These are phyloP conservation scores for Saccharomycopsis hybrid DNA, from an alignment of 1,139 yeast species.

Conservation along the genomic window DNA sequence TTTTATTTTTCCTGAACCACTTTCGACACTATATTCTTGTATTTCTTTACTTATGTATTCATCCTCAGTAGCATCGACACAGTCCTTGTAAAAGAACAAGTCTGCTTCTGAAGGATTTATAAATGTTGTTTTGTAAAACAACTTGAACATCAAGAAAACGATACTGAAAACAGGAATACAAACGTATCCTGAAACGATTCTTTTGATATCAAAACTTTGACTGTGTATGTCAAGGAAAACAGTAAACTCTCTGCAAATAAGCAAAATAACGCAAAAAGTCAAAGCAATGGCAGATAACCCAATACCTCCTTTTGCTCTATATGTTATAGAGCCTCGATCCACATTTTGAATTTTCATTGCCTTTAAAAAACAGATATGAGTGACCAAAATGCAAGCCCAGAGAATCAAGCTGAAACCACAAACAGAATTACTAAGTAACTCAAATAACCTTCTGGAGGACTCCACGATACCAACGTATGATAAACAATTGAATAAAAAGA, in stretches of 20 bases:
- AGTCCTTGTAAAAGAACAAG: conserved; percentile 43
- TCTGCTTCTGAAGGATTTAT: conserved; percentile 42
- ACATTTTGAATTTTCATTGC: conserved; percentile 20
- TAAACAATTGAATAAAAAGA: conserved; percentile 25
- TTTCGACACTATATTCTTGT: conserved; percentile 24
- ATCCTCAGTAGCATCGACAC: conserved; percentile 48
- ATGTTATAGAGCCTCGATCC: conserved; percentile 4
- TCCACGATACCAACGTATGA: conserved; percentile 19
- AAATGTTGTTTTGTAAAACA: conserved; percentile 36
- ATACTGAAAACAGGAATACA: conserved; percentile 40
- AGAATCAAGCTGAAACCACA: conserved; percentile 22
- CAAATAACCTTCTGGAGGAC: conserved; percentile 22
- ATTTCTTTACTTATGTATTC: conserved; percentile 30
- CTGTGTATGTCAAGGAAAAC: conserved; percentile 33
- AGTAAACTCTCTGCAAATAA: conserved; percentile 42
- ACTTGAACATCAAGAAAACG: conserved; percentile 36
- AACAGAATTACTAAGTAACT: conserved; percentile 22
- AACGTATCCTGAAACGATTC: conserved; percentile 43
- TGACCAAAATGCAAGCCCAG: conserved; percentile 22
- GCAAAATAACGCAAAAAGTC: conserved; percentile 32
- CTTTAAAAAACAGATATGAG: conserved; percentile 19
- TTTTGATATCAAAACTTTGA: conserved; percentile 31
- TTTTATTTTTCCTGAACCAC: too few species aligned
- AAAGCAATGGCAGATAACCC: conserved; percentile 40
- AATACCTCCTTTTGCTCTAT: conserved; percentile 30